Conservation (phyloP, 2,329 filamentous ascomycete species). For the Nemania abortiva region DNA sequence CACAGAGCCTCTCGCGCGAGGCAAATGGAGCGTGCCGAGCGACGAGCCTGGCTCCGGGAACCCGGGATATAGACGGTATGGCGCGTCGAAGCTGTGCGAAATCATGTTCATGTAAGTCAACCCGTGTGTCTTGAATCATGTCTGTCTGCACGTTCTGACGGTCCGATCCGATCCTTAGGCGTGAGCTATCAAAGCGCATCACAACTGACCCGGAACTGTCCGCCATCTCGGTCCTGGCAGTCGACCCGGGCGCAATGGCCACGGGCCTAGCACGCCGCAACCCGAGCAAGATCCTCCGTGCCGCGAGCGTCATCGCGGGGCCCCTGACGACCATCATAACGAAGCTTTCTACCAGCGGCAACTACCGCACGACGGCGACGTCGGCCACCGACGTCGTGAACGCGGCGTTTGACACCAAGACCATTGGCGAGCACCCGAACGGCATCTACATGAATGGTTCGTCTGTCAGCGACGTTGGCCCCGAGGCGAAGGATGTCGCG, state of each 20-base stretch:
- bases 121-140: too few relatives aligned
- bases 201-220: slow-evolving; percentile 46
- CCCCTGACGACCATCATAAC: slow-evolving; percentile 31
- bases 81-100: slow-evolving; percentile 51
- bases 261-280: slow-evolving; percentile 43
- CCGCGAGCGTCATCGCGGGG: slow-evolving; percentile 32
- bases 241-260: slow-evolving; percentile 53
- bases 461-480: slow-evolving; percentile 33
- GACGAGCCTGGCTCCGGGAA: slow-evolving; percentile 40
- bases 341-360: slow-evolving; percentile 40
- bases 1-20: slow-evolving; percentile 45
- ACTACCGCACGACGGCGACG: slow-evolving; percentile 45
- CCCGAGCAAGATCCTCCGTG: neutral
- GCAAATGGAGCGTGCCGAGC: slow-evolving; percentile 44
- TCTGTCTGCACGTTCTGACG: neutral
- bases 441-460: slow-evolving; percentile 51
- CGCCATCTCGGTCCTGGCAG: slow-evolving; percentile 49
- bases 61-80: slow-evolving; percentile 51
- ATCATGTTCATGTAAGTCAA: slow-evolving; percentile 51
- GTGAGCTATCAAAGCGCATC: slow-evolving; percentile 50
- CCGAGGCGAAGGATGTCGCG: slow-evolving; percentile 47
- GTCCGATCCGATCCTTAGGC: slow-evolving; percentile 32
- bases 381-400: slow-evolving; percentile 51
- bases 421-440: slow-evolving; percentile 48
- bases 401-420: slow-evolving; percentile 47